Base-by-base conservation (phyloP, 371 early-diverging fungal species). In the Mortierella sp. region DNA sequence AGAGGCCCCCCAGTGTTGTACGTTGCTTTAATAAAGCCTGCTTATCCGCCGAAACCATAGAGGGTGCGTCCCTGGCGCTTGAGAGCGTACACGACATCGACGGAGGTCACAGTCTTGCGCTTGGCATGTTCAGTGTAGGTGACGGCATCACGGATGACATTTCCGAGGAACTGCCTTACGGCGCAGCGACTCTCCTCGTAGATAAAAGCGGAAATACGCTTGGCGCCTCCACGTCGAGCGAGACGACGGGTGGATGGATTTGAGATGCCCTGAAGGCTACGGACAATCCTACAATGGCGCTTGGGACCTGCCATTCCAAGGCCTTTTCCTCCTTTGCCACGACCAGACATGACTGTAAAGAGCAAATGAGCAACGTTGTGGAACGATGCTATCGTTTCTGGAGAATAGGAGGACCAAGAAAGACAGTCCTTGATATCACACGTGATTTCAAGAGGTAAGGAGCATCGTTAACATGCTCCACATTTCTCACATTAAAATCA, bases 161-260 rank as follows among this genome's bases (percentile, higher is more conserved):
- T 96, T 87, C 98, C 98, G 75, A 99, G 93, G 93, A 99, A 99
- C 67, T 69, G 90, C 91, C 95, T 96, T 97, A 84, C 98, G 93
- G 83, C 97, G 78, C 90, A 91, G 87, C 99, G 97, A 81, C 99
- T 98, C 87, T 99, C 99, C 86, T 98, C 97, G 90, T 99, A 99
- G 89, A 99, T 98, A 72, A 97, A 96, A 70, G 97, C 98, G 92
- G 90, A 65, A 95, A 99, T 98, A 94, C 99, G 97, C 93, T 99
- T 99, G 87, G 99, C 99, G 93, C 99, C 99, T 85, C 99, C 99
- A 96, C 99, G 97, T 86, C 99, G 96, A 64, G 99, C 99, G 72
- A 99, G 97, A 94, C 99, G 97, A 89, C 99, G 98, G 86, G 99
- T 99, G 83, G 99, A 99, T 70, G 99, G 99, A 94, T 99, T 99